Conservation (phyloP, 2,329 filamentous ascomycete genomes). For the Nemania sp. region DNA sequence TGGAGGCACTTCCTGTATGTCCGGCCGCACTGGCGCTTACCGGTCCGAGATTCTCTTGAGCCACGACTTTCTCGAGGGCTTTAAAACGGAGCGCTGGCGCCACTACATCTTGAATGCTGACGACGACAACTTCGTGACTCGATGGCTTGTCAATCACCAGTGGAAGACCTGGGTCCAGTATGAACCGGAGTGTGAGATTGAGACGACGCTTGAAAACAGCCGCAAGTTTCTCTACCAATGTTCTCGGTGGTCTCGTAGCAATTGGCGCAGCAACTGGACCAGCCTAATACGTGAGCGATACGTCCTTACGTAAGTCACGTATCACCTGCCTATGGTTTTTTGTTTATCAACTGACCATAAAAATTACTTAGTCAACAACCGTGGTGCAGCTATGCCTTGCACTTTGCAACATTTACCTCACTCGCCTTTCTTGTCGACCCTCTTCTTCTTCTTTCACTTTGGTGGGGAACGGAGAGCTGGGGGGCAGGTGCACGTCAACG, state of each 20-base stretch:
- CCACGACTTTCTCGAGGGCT: slow-evolving; percentile 81
- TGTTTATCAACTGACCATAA: slow-evolving; percentile 15
- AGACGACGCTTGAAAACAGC: slow-evolving; percentile 90
- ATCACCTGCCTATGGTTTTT: background rate
- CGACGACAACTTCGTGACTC: slow-evolving; percentile 97
- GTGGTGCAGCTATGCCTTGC: slow-evolving; percentile 92
- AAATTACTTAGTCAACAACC: slow-evolving; percentile 76
- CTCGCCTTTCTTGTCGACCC: slow-evolving; percentile 80
- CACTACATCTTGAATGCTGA: slow-evolving; percentile 91
- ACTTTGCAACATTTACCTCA: slow-evolving; percentile 89
- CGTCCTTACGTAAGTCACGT: slow-evolving; percentile 77
- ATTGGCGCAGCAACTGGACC: slow-evolving; percentile 96
- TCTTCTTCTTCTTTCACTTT: slow-evolving; percentile 69
- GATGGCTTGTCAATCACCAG: slow-evolving; percentile 88
- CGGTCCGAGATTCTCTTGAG: slow-evolving; percentile 85
- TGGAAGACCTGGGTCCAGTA: slow-evolving; percentile 98
- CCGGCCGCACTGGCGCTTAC: slow-evolving; percentile 90
- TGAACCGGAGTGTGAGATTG: slow-evolving; percentile 84
- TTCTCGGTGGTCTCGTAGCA: slow-evolving; percentile 92
- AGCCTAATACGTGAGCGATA: slow-evolving; percentile 82
- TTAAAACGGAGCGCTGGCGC: slow-evolving; percentile 89
- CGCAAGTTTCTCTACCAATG: slow-evolving; percentile 91
- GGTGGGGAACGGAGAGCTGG: slow-evolving; percentile 68
- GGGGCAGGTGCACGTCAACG: slow-evolving; percentile 54
- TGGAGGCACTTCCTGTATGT: slow-evolving; percentile 95